Percentiles rank a stretch among this genome's conserved stretches.
phyloP scores from a whole-genome alignment of 345 rosid genomes.

The Arabidopsis suecica region DNA sequence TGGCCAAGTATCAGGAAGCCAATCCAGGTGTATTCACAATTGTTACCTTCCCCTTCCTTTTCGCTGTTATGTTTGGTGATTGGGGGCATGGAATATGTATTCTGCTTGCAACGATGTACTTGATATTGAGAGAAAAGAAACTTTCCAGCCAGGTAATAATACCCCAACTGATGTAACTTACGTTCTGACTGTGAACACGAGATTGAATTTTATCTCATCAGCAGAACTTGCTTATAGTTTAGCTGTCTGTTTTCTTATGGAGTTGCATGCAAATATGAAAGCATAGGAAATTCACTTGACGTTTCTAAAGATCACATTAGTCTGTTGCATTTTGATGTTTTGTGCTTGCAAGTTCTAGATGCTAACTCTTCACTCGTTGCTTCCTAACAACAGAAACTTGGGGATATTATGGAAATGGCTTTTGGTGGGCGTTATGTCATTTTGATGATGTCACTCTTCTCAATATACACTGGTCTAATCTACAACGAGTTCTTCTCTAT shows the following conservation, averaged over 20 bases:
- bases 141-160: constrained; percentile 84
- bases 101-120: constrained; percentile 73
- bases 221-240: constrained; percentile 39
- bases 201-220: constrained; percentile 11
- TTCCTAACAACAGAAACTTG: constrained; percentile 70
- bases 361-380: constrained; percentile 22
- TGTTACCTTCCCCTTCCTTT: constrained; percentile 92
- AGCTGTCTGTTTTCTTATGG: constrained; percentile 49
- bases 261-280: constrained; percentile 15
- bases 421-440: constrained; percentile 98
- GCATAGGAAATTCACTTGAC: not conserved
- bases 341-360: constrained; percentile 20
- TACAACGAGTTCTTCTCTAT: constrained; percentile 98
- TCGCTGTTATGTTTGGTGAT: constrained; percentile 99
- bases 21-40: constrained; percentile 92
- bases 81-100: constrained; percentile 99
- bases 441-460: constrained; percentile 90
- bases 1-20: constrained; percentile 94
- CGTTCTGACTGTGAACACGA: not conserved
- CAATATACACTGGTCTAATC: constrained; percentile 91
- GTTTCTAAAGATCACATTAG: not conserved
- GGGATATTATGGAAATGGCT: constrained; percentile 94
- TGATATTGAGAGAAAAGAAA: constrained; percentile 80
- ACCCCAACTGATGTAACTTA: constrained; percentile 3
- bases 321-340: constrained; percentile 6